Evolutionary conservation across 495 filamentous ascomycete genomes (phyloP), one percentile per base, ranked within the genome.

Genomic region (Talaromyces wortmannii): DNA sequence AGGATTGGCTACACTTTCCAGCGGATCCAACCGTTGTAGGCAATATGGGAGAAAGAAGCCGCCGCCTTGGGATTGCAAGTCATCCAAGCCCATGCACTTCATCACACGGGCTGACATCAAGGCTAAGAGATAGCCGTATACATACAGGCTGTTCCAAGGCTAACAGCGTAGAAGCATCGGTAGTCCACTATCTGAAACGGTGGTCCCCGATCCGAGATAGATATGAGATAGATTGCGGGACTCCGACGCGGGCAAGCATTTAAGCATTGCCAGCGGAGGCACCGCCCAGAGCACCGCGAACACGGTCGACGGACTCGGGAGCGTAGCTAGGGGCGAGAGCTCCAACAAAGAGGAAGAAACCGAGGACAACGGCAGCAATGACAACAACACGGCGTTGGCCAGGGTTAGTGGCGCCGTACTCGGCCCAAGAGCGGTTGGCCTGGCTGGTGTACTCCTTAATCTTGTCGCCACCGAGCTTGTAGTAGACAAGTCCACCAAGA

Each of bases 401-500:
- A 32, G 92, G 92, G 54, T 82, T 83, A 43, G 72, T 78, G 51
- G 78, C 80, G 52, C 92, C 91, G 61, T 94, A 96, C 60, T 96
- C 91, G 51, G 88, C 85, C 92, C 92, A 97, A 43, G 69, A 66
- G 56, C 89, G 85, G 59, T 77, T 73, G 50, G 78, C 83, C 57
- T 91, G 83, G 52, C 77, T 74, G 55, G 86, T 75, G 70, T 89
- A 88, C 54, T 89, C 87, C 77, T 86, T 90, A 62, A 97, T 76
- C 62, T 86, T 84, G 43, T 95, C 90, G 45, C 79, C 83, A 52
- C 94, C 94, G 59, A 97, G 88, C 82, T 96, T 97, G 83, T 96
- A 97, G 85, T 94, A 95, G 60, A 97, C 74, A 68, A 98, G 90
- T 62, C 94, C 94, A 62, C 79, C 73, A 31, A 98, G 83, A 48